These are phyloP conservation scores for Pichia scutulata DNA, from an alignment of 805 yeast species.

Conservation along the genomic window DNA sequence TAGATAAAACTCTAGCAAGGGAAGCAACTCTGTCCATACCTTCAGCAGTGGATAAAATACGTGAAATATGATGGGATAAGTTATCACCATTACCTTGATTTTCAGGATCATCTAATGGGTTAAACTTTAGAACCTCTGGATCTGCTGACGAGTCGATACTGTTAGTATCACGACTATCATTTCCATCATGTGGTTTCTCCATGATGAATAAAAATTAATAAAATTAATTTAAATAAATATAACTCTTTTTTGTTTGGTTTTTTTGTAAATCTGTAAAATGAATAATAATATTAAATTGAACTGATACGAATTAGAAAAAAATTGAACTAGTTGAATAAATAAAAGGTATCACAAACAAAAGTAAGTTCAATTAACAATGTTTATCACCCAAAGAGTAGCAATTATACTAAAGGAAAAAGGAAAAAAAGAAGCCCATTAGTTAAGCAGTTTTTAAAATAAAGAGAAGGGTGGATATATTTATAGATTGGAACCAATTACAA, in stretches of 20 bases:
- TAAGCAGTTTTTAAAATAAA: neutral
- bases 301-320: too few species aligned
- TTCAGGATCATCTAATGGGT: constrained; percentile 19
- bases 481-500: neutral
- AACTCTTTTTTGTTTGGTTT: neutral
- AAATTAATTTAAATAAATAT: constrained; percentile 6
- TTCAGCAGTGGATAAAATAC: constrained; percentile 16
- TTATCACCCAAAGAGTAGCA: neutral
- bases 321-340: too few species aligned
- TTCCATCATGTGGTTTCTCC: too few species aligned
- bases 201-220: neutral
- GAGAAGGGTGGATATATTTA: neutral
- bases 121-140: constrained; percentile 15
- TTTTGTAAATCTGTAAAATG: too few species aligned
- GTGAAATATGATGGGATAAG: constrained; percentile 18
- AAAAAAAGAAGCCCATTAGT: too few species aligned
- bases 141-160: constrained; percentile 14
- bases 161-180: constrained; percentile 14
- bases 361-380: too few species aligned
- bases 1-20: constrained; percentile 40
- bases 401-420: neutral
- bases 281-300: neutral
- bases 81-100: constrained; percentile 16
- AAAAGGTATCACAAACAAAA: neutral
- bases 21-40: constrained; percentile 33